A percentile compares a stretch with the other conserved stretches of the same genome.
Conservation (phyloP, 495 filamentous ascomycete species). For the Saxophila tyrrhenica region DNA sequence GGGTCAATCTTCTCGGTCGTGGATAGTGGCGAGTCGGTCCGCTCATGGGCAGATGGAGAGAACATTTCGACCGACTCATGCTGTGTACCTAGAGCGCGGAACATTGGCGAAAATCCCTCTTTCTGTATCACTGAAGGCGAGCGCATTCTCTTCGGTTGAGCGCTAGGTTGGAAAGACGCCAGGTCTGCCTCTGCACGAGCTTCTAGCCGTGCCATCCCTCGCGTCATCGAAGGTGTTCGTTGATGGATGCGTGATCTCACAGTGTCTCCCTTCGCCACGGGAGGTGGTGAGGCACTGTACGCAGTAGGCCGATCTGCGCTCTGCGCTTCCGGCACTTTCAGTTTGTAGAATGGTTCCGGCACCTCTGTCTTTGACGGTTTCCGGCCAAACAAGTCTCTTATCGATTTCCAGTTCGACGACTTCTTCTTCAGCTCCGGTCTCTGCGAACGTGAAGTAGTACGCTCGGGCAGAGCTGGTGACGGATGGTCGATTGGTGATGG, state of each 20-base stretch:
- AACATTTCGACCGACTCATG: not conserved
- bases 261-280: not conserved
- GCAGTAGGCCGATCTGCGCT: not conserved
- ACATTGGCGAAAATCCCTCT: slow-evolving; percentile 1
- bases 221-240: slow-evolving; percentile 1
- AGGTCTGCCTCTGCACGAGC: slow-evolving; percentile 11
- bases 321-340: not conserved
- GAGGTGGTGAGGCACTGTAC: slow-evolving; percentile 2
- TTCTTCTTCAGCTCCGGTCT: slow-evolving; percentile 7
- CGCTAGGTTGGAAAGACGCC: slow-evolving; percentile 6
- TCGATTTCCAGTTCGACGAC: slow-evolving; percentile 10
- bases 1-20: not conserved
- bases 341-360: slow-evolving; percentile 7
- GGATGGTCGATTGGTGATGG: not conserved
- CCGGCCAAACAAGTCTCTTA: slow-evolving; percentile 6
- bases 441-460: not conserved
- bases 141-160: not conserved
- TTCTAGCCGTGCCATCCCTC: slow-evolving; percentile 11
- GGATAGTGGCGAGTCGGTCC: not conserved
- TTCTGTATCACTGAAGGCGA: not conserved
- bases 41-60: not conserved
- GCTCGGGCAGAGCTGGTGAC: not conserved
- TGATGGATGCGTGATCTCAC: slow-evolving; percentile 6
- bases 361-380: not conserved
- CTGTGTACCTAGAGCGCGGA: not conserved